Base-by-base conservation (phyloP, 805 yeast species). In the Candida chilensis region DNA sequence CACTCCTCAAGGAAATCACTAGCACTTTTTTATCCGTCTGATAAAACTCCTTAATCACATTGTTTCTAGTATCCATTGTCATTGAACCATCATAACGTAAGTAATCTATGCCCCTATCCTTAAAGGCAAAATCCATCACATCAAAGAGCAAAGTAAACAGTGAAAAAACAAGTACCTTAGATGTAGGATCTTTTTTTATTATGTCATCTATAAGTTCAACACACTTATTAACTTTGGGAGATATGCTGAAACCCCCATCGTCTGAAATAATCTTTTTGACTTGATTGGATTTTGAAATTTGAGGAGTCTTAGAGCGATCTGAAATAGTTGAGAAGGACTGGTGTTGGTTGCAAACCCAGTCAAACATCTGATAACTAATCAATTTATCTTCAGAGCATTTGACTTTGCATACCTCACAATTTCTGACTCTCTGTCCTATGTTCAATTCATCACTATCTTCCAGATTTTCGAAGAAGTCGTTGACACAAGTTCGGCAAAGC, bases 81-180 rank as follows among this genome's bases (percentile, higher is more conserved):
- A 63, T 60, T 5, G 54, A 36, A 2, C 69, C 69, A 37, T 63
- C 69, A 36, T 62, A 63, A 20, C 67, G 36, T 29, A 60, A 42
- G 35, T 45, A 52, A n/a, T 38, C 39, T 12, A 60, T 53, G 1
- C 44, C 32, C n/a, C 45, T 45, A 30, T 47, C 41, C 11, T 48
- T 45, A 11, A 63, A 45, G 12, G 47, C 43, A 12, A 50, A 30
- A 27, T 48, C 50, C 51, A 63, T 44, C 30, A 59, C 36, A 34
- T 62, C 67, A 36, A 63, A 63, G 13, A 55, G 47, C 5, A 51
- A 40, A 4, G 60, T 50, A 38, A 63, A 63, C 29, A 60, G 67
- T 1, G 60, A 53, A 27, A 63, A 63, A 1, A 63, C 38, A 28
- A 63, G 60, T 14, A 63, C 42, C 35, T 63, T 63, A 31, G 62